These are phyloP conservation scores for Mycena leptocephala DNA, from an alignment of 768 basidiomycete genomes.

Conservation along the genomic window DNA sequence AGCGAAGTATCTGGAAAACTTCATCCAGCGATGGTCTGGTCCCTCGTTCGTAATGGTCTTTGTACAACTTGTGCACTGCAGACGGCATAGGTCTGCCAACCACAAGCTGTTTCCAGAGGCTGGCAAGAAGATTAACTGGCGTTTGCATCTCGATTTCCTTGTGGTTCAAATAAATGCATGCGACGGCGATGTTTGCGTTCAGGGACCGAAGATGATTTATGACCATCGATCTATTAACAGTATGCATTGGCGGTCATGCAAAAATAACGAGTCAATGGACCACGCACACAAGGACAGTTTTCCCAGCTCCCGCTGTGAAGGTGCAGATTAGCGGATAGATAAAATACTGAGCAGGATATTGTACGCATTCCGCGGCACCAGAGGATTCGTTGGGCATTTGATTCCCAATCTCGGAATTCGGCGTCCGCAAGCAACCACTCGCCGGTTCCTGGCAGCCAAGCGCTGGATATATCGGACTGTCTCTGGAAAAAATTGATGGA, in stretches of 20 bases:
- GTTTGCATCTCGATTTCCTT: neutral
- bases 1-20: neutral
- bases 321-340: neutral
- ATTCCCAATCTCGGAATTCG: neutral
- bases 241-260: neutral
- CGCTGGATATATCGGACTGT: neutral
- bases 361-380: slow-evolving; percentile 2
- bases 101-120: slow-evolving; percentile 1
- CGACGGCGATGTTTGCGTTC: neutral
- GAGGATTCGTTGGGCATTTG: neutral
- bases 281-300: neutral
- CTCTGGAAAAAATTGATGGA: slow-evolving; percentile 6
- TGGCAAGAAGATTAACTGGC: neutral
- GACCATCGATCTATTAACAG: neutral
- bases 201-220: neutral
- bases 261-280: neutral
- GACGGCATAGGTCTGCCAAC: neutral
- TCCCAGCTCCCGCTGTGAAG: slow-evolving; percentile 1
- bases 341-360: neutral
- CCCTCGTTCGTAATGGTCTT: neutral
- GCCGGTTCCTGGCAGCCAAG: neutral
- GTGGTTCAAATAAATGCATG: slow-evolving; percentile 5
- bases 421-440: neutral
- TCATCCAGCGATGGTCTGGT: neutral
- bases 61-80: neutral